A percentile compares a stretch with the other conserved stretches of the same genome.
Evolutionary conservation across 352 stramenopile species (phyloP).

Genomic region (Pythium periplocum): DNA sequence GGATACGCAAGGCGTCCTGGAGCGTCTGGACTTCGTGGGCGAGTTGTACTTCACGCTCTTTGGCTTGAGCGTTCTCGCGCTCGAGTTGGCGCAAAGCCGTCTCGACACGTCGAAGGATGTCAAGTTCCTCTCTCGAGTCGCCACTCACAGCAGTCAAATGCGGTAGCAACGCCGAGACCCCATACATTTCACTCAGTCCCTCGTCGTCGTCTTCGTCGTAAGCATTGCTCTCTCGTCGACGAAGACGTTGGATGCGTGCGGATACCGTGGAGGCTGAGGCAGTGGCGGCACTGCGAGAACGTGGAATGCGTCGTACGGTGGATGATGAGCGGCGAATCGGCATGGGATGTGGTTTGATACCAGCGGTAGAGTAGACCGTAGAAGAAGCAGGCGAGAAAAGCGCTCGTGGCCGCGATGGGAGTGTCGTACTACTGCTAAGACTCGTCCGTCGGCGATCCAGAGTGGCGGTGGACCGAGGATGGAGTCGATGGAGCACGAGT

Average conservation of each 20-base stretch:
- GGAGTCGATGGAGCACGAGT: too few relatives aligned
- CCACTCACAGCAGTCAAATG: background rate
- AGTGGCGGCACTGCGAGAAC: too few relatives aligned
- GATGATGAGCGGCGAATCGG: too few relatives aligned
- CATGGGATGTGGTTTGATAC: too few relatives aligned
- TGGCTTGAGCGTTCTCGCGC: slow-evolving; percentile 48
- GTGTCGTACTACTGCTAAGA: too few relatives aligned
- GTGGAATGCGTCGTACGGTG: too few relatives aligned
- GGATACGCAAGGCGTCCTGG: slow-evolving; percentile 42
- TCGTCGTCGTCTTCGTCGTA: slow-evolving; percentile 7
- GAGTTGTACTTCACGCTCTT: slow-evolving; percentile 43
- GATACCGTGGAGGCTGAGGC: slow-evolving; percentile 9
- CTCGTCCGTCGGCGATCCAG: too few relatives aligned
- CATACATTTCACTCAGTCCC: background rate
- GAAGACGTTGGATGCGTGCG: slow-evolving; percentile 17
- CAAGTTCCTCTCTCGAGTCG: slow-evolving; percentile 35
- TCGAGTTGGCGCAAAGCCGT: slow-evolving; percentile 64
- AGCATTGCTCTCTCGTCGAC: slow-evolving; percentile 6
- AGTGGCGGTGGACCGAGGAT: too few relatives aligned
- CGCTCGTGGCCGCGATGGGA: slow-evolving; percentile 3
- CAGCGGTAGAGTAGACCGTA: background rate
- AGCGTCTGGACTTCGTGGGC: slow-evolving; percentile 49
- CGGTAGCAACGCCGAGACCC: too few relatives aligned
- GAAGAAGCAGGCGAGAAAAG: slow-evolving; percentile 6
- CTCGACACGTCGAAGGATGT: slow-evolving; percentile 71